Base-by-base conservation (phyloP, 2,329 filamentous ascomycete species). In the Trichoderma sp. region DNA sequence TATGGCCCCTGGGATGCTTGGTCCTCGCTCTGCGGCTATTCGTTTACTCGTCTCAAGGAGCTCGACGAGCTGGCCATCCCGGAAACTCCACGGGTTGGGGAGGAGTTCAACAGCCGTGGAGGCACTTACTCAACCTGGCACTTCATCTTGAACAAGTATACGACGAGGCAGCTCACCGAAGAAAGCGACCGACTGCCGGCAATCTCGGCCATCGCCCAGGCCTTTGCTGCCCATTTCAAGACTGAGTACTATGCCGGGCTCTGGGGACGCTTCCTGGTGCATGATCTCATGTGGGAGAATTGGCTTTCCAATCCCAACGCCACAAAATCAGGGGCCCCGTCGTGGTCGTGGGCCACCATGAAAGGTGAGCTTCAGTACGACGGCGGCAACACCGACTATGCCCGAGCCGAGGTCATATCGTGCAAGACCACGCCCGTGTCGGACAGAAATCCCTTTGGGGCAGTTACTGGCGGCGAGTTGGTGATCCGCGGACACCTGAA, bases 291-390 rank as follows among this genome's bases (percentile, higher is more conserved):
- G 28, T 53, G 62, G 62, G 60, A 62, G 60, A 62, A 62, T 21
- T 62, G 60, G 60, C 60, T 62, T 62, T 62, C 60, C 34, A 43
- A 62, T 28, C 60, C 60, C 60, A 43, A 62, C 24, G 30, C 62
- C 62, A 51, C 62, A 32, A 65, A 53, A 6, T 53, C 39, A 18
- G 39, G 62, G 7, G 62, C 39, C 12, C 62, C 62, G 30, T 51
- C 39, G 26, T 65, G 62, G 62, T 65, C 62, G 18, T 65, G 62
- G 62, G 62, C 62, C 62, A 51, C 62, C 30, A 53, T 65, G 39
- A 53, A 65, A 53, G 62, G 62, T 51, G 60, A 62, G 34, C 21
- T 62, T 62, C 34, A 28, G 12, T 62, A 43, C 34, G 60, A 62
- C 60, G 21, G 34, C 14, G 34, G 60, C 14, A 62, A 62, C 60